Evolutionary conservation across 2,329 filamentous ascomycete genomes (phyloP), one percentile per base, ranked within the genome.

Genomic region (Cladosporium sp.): DNA sequence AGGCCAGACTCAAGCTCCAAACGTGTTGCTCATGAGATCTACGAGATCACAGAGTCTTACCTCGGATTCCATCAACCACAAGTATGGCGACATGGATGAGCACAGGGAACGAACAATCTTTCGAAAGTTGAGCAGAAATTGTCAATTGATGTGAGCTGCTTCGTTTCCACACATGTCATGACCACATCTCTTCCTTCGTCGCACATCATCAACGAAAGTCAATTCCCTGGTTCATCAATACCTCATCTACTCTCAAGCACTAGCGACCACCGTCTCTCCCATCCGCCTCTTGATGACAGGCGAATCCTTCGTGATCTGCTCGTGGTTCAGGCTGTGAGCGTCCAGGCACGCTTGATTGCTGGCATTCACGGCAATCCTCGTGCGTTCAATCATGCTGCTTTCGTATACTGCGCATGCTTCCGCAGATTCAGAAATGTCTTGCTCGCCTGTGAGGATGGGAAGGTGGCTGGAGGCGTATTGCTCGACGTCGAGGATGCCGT

Each of bases 261-360:
- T 23, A 6, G 26, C 14, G 3, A 54, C 51, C 3, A 54, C 28
- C 4, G 51, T 54, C 26, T 28, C n/a, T 3, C 51, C 51, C 51
- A 54, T 32, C 11, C 54, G 16, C 21, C 32, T 39, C 54, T 32
- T 34, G 3, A 57, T 32, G 11, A 32, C n/a, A 18, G 54, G 54
- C 21, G 54, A 57, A 7, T 36, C n/a, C 21, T 39, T 32, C 7
- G 30, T 39, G 16, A 57, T 57, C 10, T 23, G 14, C 21, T 57
- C 54, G 10, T 23, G 21, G n/a, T 57, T 32, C 16, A 54, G 26
- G n/a, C 51, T 36, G 34, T 72, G 70, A 13, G 68, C 69, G 56
- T 70, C 67, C 32, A 70, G 21, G 59, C 68, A 71, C 26, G 69
- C 70, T 49, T 68, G 68, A n/a, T 69, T 63, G 18, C 67, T 69